These are phyloP conservation scores for Xylaria scruposa DNA, from an alignment of 495 filamentous ascomycete species.

Conservation along the genomic window DNA sequence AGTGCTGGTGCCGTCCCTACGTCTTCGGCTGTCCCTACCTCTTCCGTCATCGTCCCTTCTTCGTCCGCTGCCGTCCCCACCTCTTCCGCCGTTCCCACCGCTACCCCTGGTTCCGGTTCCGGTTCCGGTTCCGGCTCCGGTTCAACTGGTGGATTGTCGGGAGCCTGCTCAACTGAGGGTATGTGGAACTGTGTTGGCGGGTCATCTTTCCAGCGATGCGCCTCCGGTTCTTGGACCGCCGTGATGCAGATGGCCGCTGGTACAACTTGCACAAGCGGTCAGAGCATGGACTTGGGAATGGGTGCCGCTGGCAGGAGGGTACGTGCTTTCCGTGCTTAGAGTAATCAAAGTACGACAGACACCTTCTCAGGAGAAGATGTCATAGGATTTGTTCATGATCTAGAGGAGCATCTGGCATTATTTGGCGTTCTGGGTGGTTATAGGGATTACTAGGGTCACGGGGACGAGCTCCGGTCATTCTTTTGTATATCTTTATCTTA, in stretches of 20 bases:
- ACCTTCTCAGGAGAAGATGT: constrained; percentile 3
- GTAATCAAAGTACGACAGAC: not conserved
- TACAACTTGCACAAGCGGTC: constrained; percentile 45
- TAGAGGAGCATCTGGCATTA: not conserved
- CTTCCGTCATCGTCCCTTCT: constrained; percentile 13
- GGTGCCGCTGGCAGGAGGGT: constrained; percentile 36
- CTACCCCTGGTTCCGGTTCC: constrained; percentile 28
- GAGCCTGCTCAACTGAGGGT: constrained; percentile 50
- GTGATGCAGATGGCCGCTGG: constrained; percentile 46
- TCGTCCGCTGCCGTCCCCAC: constrained; percentile 29
- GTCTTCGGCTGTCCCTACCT: constrained; percentile 24
- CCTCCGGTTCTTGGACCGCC: constrained; percentile 50
- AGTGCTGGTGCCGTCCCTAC: constrained; percentile 29
- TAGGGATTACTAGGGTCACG: not conserved
- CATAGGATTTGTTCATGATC: not conserved
- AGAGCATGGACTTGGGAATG: constrained; percentile 41
- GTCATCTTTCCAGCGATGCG: constrained; percentile 53
- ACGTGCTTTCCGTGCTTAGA: constrained; percentile 39
- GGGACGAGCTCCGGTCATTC: not conserved
- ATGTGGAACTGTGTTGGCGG: constrained; percentile 54
- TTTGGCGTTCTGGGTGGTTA: constrained; percentile 2
- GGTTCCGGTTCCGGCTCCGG: constrained; percentile 36
- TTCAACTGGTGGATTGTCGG: constrained; percentile 32
- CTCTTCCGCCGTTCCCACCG: constrained; percentile 27
- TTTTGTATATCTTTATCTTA: not conserved